phyloP scores from a whole-genome alignment of 2,329 filamentous ascomycete species.

The Cladosporium sp. region DNA sequence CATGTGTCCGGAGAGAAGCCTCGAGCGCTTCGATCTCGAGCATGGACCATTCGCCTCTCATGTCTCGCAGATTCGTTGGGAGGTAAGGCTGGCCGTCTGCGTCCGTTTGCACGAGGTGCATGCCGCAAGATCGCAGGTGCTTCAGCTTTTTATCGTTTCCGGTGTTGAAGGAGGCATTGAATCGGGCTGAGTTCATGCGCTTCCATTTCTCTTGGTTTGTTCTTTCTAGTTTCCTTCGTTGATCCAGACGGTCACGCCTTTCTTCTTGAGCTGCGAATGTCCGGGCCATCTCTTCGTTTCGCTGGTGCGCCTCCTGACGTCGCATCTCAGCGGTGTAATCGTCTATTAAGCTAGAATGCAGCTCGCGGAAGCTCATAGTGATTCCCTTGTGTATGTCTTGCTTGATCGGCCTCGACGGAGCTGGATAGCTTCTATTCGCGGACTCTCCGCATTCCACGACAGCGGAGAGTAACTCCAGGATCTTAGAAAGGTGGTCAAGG shows the following conservation, averaged over 20 bases:
- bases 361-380: not conserved
- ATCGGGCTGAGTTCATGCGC: constrained; percentile 28
- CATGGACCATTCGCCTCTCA: constrained; percentile 35
- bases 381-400: constrained; percentile 8
- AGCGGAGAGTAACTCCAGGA: not conserved
- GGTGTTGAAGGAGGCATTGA: constrained; percentile 22
- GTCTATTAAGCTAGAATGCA: not conserved
- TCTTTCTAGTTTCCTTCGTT: not conserved
- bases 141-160: constrained; percentile 21
- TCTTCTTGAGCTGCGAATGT: not conserved
- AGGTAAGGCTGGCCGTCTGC: constrained; percentile 41
- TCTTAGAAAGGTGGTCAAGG: not conserved
- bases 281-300: not conserved
- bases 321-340: not conserved
- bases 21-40: constrained; percentile 35
- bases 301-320: not conserved
- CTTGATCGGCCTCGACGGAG: constrained; percentile 16
- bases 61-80: constrained; percentile 33
- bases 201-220: constrained; percentile 25
- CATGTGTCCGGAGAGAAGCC: constrained; percentile 27
- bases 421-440: constrained; percentile 7
- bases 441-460: not conserved
- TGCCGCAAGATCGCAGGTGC: constrained; percentile 25
- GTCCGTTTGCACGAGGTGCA: constrained; percentile 33
- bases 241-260: not conserved